phyloP scores from a whole-genome alignment of 2,329 filamentous ascomycete species.

The Alternaria postmessia region DNA sequence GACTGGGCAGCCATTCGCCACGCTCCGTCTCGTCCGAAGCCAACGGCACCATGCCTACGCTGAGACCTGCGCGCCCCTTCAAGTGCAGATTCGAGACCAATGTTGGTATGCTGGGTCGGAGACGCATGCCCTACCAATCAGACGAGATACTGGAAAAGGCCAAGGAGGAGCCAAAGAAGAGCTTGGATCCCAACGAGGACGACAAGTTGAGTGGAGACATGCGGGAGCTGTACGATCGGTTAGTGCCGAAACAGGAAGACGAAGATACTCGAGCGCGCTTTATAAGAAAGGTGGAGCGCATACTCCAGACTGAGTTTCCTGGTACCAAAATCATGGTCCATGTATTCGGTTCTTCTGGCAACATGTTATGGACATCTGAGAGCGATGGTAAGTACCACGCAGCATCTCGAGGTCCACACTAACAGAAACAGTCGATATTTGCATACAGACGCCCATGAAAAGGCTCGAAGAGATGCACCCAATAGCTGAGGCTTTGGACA shows the following conservation, averaged over 20 bases:
- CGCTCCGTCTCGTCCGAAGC: constrained; percentile 91
- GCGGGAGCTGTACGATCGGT: constrained; percentile 80
- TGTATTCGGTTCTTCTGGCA: constrained; percentile 97
- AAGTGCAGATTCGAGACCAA: constrained; percentile 89
- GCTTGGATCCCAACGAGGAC: constrained; percentile 50
- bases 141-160: constrained; percentile 82
- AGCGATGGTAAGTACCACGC: constrained; percentile 77
- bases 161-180: constrained; percentile 70
- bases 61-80: constrained; percentile 66
- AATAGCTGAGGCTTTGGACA: constrained; percentile 84
- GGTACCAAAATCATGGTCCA: constrained; percentile 88
- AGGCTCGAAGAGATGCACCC: constrained; percentile 89
- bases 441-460: constrained; percentile 91
- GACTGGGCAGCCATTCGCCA: constrained; percentile 81
- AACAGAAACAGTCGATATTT: constrained; percentile 80
- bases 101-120: constrained; percentile 74
- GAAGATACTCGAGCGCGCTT: constrained; percentile 78
- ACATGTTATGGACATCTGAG: constrained; percentile 91
- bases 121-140: constrained; percentile 90
- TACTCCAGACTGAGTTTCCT: constrained; percentile 92
- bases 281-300: constrained; percentile 84
- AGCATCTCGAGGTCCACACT: constrained; percentile 20
- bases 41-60: constrained; percentile 74
- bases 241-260: constrained; percentile 82
- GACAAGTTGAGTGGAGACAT: constrained; percentile 78